These are phyloP conservation scores for Fusarium protoensiforme DNA, from an alignment of 2,329 filamentous ascomycete species.

Conservation along the genomic window DNA sequence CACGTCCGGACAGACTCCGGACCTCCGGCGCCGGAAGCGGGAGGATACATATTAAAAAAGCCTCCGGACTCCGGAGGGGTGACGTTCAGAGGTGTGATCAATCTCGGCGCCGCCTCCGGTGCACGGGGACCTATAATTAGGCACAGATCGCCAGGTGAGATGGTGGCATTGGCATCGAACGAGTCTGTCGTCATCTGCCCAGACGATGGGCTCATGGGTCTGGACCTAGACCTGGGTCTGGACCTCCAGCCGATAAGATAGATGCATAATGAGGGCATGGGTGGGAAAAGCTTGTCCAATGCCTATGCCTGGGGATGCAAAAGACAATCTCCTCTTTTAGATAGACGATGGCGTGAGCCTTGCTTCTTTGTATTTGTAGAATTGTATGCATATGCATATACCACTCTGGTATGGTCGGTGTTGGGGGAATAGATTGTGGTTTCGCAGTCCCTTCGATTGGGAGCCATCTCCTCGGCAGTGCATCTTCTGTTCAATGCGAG, in stretches of 20 bases:
- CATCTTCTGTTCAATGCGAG: neutral
- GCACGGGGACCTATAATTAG: neutral
- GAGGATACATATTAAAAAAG: neutral
- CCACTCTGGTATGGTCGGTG: neutral
- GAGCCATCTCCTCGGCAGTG: neutral
- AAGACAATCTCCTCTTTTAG: neutral
- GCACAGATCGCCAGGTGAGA: neutral
- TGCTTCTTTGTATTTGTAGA: neutral
- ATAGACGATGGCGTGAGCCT: neutral
- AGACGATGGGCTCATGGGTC: constrained; percentile 8
- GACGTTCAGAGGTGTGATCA: neutral
- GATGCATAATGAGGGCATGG: neutral
- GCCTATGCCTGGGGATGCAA: neutral
- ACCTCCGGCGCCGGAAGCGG: neutral
- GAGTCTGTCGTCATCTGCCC: constrained; percentile 9
- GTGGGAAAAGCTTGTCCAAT: neutral
- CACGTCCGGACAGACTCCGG: neutral
- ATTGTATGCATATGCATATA: neutral
- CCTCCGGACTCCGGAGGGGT: neutral
- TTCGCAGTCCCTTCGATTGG: neutral
- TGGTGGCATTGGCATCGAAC: constrained; percentile 6
- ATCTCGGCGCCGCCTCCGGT: neutral
- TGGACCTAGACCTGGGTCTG: neutral
- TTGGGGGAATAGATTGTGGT: neutral
- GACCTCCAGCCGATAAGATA: neutral